Percentiles rank a stretch among this genome's conserved stretches.
These are phyloP conservation scores for Didymella arachidicola DNA, from an alignment of 2,329 filamentous ascomycete species.

Conservation along the genomic window DNA sequence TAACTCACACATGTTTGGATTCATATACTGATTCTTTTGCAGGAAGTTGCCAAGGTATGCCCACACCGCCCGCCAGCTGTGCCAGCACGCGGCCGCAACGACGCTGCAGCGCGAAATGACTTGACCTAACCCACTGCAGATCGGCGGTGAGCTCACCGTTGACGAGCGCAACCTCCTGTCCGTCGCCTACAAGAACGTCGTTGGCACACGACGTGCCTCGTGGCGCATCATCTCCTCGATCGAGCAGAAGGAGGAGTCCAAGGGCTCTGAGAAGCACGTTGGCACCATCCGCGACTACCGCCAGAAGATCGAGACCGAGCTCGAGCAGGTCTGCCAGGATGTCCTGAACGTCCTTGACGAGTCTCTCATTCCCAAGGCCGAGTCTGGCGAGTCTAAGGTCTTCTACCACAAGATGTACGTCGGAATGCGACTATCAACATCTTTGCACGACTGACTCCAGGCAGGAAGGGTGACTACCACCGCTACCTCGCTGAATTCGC, in stretches of 20 bases:
- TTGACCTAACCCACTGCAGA: constrained; percentile 53
- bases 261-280: constrained; percentile 96
- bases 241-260: constrained; percentile 99
- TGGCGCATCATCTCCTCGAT: constrained; percentile 99
- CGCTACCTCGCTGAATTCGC: constrained; percentile 95
- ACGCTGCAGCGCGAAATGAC: constrained; percentile 16
- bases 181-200: constrained; percentile 99
- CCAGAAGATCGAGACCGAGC: constrained; percentile 96
- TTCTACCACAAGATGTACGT: constrained; percentile 99
- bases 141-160: constrained; percentile 72
- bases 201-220: constrained; percentile 95
- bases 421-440: not conserved
- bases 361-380: constrained; percentile 91
- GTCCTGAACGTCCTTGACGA: constrained; percentile 94
- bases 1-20: not conserved
- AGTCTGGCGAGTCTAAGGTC: constrained; percentile 98
- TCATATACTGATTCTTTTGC: constrained; percentile 49
- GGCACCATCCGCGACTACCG: constrained; percentile 94
- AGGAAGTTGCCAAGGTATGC: constrained; percentile 92
- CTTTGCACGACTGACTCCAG: constrained; percentile 27
- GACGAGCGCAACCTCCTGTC: constrained; percentile 90
- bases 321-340: constrained; percentile 98
- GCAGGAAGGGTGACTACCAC: constrained; percentile 96
- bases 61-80: constrained; percentile 31
- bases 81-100: constrained; percentile 31